Evolutionary conservation across 805 yeast genomes (phyloP), one percentile per base, ranked within the genome.

Genomic region (Schwanniomyces pseudopolymorphus): DNA sequence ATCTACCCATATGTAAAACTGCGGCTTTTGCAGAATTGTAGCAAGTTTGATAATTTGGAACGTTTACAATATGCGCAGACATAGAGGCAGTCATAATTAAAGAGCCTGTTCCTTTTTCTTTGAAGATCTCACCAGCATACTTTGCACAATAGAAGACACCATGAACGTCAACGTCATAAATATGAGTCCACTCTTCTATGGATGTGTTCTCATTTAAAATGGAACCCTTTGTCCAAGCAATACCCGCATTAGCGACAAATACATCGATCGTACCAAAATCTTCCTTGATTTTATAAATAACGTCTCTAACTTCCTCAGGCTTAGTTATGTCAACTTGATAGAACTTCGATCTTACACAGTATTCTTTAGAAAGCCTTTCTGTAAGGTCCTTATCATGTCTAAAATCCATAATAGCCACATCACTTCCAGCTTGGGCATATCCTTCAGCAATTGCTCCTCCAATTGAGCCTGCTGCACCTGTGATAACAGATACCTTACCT

Each of bases 171-270:
- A 69, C 59, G 55, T 71, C 70, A 36, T 71, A 56, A 46, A 72
- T 55, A 52, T 63, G 63, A 21, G 66, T 52, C 72, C 70, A 72
- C 26, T 53, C 47, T 19, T 63, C 69, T 11, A 50, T 48, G 38
- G 58, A 58, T 14, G 68, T 69, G 33, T 69, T 63, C 31, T 60
- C 72, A 26, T 71, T 70, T 41, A 70, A 51, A 48, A 62, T 58
- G 17, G 78, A 78, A 17, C 91, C 90, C 24, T 78, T 72, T 17
- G 81, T 76, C 95, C 95, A 89, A 11, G 89, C 83, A 40, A 88
- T 81, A 35, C 96, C 96, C 13, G 96, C 96, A 64, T 89, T 89
- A 56, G 95, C 95, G 40, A 89, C 94, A 58, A 87, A 85, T 22
- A 88, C 71, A 66, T 89, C 96, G 53, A 89, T 81, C 50, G 80